phyloP scores from a whole-genome alignment of 1,284 basidiomycete species.

The Boletellus deceptivus region DNA sequence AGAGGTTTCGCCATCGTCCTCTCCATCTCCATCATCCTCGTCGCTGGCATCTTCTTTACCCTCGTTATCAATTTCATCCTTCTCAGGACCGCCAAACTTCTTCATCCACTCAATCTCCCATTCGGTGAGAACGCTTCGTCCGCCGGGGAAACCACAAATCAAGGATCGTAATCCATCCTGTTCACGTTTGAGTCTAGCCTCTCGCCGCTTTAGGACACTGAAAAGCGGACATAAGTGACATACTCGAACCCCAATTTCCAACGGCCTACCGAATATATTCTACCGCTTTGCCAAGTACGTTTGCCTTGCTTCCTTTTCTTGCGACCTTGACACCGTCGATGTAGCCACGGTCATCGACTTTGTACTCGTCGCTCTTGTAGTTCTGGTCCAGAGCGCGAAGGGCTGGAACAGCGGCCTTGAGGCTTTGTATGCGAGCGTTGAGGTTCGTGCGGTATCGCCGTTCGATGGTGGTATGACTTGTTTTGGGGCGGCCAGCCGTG shows the following conservation, averaged over 20 bases:
- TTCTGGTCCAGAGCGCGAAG: slow-evolving; percentile 69
- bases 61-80: slow-evolving; percentile 57
- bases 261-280: slow-evolving; percentile 66
- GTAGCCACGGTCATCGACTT: slow-evolving; percentile 71
- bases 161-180: slow-evolving; percentile 69
- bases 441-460: slow-evolving; percentile 87
- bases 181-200: slow-evolving; percentile 66
- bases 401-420: slow-evolving; percentile 81
- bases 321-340: slow-evolving; percentile 83
- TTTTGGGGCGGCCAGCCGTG: slow-evolving; percentile 61
- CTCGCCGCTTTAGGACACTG: slow-evolving; percentile 73
- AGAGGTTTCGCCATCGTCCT: slow-evolving; percentile 49
- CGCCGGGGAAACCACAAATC: slow-evolving; percentile 66
- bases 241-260: background rate
- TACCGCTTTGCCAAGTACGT: slow-evolving; percentile 78
- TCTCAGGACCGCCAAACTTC: slow-evolving; percentile 71
- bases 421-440: slow-evolving; percentile 82
- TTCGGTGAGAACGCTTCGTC: slow-evolving; percentile 61
- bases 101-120: slow-evolving; percentile 75
- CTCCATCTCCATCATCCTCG: slow-evolving; percentile 56
- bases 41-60: slow-evolving; percentile 48
- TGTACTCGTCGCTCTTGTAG: slow-evolving; percentile 45
- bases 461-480: slow-evolving; percentile 90
- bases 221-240: slow-evolving; percentile 3
- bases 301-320: slow-evolving; percentile 81